Conservation (phyloP, 345 rosid species). For the Eucalyptus grandis region DNA sequence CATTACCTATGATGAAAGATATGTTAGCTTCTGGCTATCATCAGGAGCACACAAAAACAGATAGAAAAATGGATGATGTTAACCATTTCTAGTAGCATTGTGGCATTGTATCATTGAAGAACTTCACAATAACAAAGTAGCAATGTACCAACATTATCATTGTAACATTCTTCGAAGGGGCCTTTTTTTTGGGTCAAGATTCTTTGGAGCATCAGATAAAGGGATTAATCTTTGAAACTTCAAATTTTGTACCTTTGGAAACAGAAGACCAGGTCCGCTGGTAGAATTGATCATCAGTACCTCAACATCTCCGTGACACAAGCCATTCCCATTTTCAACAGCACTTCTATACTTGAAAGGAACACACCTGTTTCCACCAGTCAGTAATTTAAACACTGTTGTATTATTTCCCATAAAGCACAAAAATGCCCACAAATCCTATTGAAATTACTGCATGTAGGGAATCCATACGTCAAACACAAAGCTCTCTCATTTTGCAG, state of each 20-base stretch:
- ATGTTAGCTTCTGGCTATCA: not conserved
- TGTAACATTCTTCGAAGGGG: not conserved
- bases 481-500: not conserved
- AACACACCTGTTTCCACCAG: constrained; percentile 18
- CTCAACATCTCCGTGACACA: constrained; percentile 9
- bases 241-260: constrained; percentile 27
- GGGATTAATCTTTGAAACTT: not conserved
- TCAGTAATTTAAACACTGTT: not conserved
- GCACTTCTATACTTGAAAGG: constrained; percentile 24
- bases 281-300: constrained; percentile 34
- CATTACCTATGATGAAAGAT: not conserved
- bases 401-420: not conserved
- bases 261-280: constrained; percentile 44
- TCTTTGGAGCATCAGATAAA: not conserved
- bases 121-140: not conserved
- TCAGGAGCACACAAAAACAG: not conserved
- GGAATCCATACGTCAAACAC: not conserved
- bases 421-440: not conserved
- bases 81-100: not conserved
- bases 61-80: not conserved
- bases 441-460: not conserved
- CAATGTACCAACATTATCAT: not conserved
- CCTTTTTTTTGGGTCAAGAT: not conserved
- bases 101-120: not conserved
- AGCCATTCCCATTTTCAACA: not conserved